Evolutionary conservation across 2,329 filamentous ascomycete species (phyloP).

Genomic region (Colletotrichum filicis): DNA sequence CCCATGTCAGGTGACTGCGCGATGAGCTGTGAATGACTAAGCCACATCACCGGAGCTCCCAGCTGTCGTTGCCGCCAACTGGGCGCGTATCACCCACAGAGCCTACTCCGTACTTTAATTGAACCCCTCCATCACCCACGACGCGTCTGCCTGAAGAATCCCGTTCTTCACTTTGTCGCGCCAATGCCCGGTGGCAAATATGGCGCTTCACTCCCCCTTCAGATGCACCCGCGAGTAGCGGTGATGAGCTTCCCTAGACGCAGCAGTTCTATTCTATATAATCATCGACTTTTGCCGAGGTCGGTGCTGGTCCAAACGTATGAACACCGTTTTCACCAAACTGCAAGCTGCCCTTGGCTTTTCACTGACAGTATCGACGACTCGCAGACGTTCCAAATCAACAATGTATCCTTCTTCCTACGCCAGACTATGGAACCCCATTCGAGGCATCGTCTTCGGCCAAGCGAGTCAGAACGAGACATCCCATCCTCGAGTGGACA

Average conservation of each 20-base stretch:
- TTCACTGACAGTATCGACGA: background rate
- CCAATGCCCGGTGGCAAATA: slow-evolving; percentile 46
- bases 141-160: slow-evolving; percentile 45
- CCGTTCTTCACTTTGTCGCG: slow-evolving; percentile 34
- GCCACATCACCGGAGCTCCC: slow-evolving; percentile 28
- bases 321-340: background rate
- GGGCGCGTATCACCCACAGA: slow-evolving; percentile 1
- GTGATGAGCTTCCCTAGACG: slow-evolving; percentile 33
- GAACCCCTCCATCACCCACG: slow-evolving; percentile 24
- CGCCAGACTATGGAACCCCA: slow-evolving; percentile 45
- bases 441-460: slow-evolving; percentile 46
- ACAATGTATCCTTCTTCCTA: slow-evolving; percentile 43
- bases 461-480: slow-evolving; percentile 24
- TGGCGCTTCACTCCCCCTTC: slow-evolving; percentile 45
- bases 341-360: background rate
- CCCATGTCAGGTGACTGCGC: slow-evolving; percentile 46
- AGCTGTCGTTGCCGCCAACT: slow-evolving; percentile 11
- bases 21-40: slow-evolving; percentile 46
- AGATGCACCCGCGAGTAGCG: slow-evolving; percentile 36
- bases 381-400: slow-evolving; percentile 16
- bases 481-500: slow-evolving; percentile 10
- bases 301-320: slow-evolving; percentile 3
- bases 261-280: background rate
- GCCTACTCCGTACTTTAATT: background rate
- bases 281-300: background rate